Evolutionary conservation across 2,329 filamentous ascomycete genomes (phyloP), one percentile per base, ranked within the genome.

Genomic region (Clathrospora elynae): DNA sequence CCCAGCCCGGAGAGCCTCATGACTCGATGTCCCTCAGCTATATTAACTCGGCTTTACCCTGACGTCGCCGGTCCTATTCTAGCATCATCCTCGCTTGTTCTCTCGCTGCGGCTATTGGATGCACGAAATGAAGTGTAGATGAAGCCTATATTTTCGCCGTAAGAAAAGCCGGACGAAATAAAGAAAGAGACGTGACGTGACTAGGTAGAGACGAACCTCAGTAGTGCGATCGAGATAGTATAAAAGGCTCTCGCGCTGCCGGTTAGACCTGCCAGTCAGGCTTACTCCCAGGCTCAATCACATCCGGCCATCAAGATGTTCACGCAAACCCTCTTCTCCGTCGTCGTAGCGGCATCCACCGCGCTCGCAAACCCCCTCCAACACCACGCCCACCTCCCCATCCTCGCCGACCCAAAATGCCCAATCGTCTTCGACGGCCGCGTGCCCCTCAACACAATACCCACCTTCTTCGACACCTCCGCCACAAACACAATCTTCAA

Each of bases 401-500:
- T 13, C 17, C 40, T 49, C 41, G 55, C 53, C 14, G 43, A 54
- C 18, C 56, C 63, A 24, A 61, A 58, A 36, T 71, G 68, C 56
- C 59, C 66, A 23, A 64, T 71, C 29, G 62, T 71, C 24, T 67
- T 68, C 41, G 68, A 71, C 37, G 68, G 68, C 17, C 66, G 68
- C 24, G 49, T 71, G 9, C 64, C 66, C 11, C 32, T 47, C 17
- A 51, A 53, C 33, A 46, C 56, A 1, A 44, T 55, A 2, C 61
- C 61, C 2, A 57, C 64, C 8, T 52, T 50, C 32, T 67, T 70
- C 47, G 68, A 71, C 43, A 61, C 59, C 0, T 55, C 61, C 18
- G 50, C 61, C 22, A 61, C 61, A 10, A 67, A 66, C 58, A 61
- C 59, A 44, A 66, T 78, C 18, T 84, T 76, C 68, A 78, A 75